Evolutionary conservation across 2,329 filamentous ascomycete species (phyloP), one percentile per base, ranked within the genome.

Genomic region (Neonectria magnoliae): DNA sequence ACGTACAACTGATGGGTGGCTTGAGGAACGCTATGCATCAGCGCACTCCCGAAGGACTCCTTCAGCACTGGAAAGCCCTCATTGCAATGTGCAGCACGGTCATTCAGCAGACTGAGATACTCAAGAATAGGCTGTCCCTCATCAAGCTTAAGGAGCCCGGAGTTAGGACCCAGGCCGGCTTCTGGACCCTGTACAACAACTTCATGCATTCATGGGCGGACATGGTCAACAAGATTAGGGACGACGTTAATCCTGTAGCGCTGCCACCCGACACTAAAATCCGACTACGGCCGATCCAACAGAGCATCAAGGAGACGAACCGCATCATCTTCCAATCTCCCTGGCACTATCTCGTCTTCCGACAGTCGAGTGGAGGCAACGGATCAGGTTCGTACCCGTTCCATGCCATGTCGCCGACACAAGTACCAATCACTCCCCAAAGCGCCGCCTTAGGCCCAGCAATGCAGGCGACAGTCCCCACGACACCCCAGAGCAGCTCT

Each of bases 381-480:
- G 64, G 71, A 8, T 66, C 68, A 18, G 63, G 64, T 9, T 64
- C 69, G 14, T 74, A 66, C 57, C 68, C 71, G 13, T 69, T 71
- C 22, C 69, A 75, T 18, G 68, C 70, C 44, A 70, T 73, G 61
- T 78, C 76, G 20, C 75, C 68, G 61, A 75, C 66, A 14, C 73
- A 76, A 58, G 75, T 82, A 41, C 94, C 94, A 9, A 93, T 96
- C 73, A 98, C 94, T 1, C 94, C 95, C 8, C 87, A 97, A 66
- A 96, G 93, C 72, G 94, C 94, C 16, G 94, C 94, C 1, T 84
- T 98, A 5, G 95, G 94, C 0, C 93, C 94, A 6, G 94, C 94
- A 20, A 93, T 94, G 59, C 94, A 97, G 79, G 94, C 94, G 1
- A 98, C 93, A 0, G 90, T 97, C 11, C 92, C 93, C 4, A 92